Evolutionary conservation across 805 yeast species (phyloP), one percentile per base, ranked within the genome.

Genomic region (Zygosaccharomyces pseudorouxii): DNA sequence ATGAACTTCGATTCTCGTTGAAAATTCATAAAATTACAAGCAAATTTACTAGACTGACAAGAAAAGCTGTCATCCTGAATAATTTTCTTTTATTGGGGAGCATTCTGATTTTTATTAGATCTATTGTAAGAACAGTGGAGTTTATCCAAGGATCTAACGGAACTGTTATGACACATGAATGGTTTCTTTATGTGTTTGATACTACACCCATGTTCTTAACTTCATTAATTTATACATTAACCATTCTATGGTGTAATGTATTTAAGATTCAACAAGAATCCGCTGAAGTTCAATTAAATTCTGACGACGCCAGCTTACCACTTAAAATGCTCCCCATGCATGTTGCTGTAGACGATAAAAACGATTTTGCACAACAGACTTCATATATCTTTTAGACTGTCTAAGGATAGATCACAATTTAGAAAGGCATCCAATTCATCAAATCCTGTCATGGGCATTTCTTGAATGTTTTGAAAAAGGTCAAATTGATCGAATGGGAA

Each of bases 101-200:
- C 33, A 23, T 55, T 14, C 43, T 62, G 16, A 60, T 68, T 36
- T 44, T 68, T 30, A 47, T 65, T n/a, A 61, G 71, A 52, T 65
- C 68, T 7, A 55, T 68, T n/a, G 60, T 59, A 28, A 60, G 71
- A 51, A 54, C 58, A 4, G 51, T 64, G 11, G 71, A 68, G 45
- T 67, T 55, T 48, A 40, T 55, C n/a, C 57, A 68, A 48, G 71
- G 71, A 4, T 49, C 35, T 25, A 50, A 53, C 23, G 71, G 71
- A 0, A 54, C 20, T 41, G 56, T 67, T 16, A 50, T 47, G 5
- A 33, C 56, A 4, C 65, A 64, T 46, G 69, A 67, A 47, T 51
- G 50, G 38, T 65, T 53, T 45, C 46, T 66, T 12, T 65, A 55
- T 43, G 49, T 60, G 5, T 60, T 66, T 36, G 72, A 67, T 42